Conservation (phyloP, 228 moss, liverwort and hornwort species). For the Sphagnum fallax region DNA sequence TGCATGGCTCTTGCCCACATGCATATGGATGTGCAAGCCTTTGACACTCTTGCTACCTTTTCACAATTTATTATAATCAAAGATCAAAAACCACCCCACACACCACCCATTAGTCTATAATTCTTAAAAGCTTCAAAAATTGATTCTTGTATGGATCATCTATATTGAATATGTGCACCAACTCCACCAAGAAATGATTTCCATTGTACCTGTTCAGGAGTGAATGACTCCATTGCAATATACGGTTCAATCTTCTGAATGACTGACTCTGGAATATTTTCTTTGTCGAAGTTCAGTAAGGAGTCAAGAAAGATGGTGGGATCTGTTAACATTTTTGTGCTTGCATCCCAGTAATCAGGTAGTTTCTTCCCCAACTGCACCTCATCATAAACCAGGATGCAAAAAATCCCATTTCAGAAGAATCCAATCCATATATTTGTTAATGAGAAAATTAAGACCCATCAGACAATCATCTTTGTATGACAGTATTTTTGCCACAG, state of each 20-base stretch:
- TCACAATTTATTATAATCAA: not conserved
- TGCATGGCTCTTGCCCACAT: conserved; percentile 98
- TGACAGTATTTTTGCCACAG: too few species aligned
- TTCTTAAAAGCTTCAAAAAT: too few species aligned
- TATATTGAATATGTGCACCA: too few species aligned
- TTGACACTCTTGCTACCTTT: conserved; percentile 84
- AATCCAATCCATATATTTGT: too few species aligned
- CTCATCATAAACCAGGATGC: not conserved
- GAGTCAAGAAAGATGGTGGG: conserved; percentile 81
- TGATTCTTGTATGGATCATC: too few species aligned
- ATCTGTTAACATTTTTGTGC: conserved; percentile 71
- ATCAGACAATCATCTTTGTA: too few species aligned
- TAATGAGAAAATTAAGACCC: too few species aligned
- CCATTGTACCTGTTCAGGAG: conserved; percentile 59
- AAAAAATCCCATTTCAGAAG: not conserved
- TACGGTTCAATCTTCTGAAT: conserved; percentile 85
- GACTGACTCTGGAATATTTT: conserved; percentile 69
- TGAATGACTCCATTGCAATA: conserved; percentile 80
- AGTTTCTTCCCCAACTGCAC: conserved; percentile 82
- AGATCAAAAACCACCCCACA: not conserved
- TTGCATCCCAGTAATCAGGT: conserved; percentile 87
- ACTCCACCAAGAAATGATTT: too few species aligned
- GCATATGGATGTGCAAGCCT: conserved; percentile 89
- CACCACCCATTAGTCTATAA: too few species aligned
- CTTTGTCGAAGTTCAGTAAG: conserved; percentile 75